These are phyloP conservation scores for Hansenula sp. DNA, from an alignment of 1,139 yeast genomes.

Conservation along the genomic window DNA sequence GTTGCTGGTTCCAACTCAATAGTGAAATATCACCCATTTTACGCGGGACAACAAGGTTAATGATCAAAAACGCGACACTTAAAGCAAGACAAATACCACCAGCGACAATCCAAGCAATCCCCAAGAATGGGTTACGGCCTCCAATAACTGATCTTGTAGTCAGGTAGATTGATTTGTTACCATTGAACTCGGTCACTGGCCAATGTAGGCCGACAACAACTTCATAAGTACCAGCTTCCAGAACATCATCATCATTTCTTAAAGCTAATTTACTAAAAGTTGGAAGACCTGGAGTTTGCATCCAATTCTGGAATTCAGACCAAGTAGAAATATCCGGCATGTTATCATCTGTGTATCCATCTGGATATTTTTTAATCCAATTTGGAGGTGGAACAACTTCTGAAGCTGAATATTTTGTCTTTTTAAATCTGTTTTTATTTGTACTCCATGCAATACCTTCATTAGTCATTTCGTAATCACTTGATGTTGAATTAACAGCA, in stretches of 20 bases:
- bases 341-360: slow-evolving; percentile 82
- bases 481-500: slow-evolving; percentile 40
- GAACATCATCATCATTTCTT: slow-evolving; percentile 65
- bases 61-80: slow-evolving; percentile 17
- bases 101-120: slow-evolving; percentile 84
- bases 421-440: slow-evolving; percentile 73
- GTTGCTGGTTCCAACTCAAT: slow-evolving; percentile 21
- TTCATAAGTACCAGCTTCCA: slow-evolving; percentile 67
- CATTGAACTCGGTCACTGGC: slow-evolving; percentile 81
- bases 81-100: slow-evolving; percentile 65
- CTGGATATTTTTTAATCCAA: slow-evolving; percentile 81
- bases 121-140: slow-evolving; percentile 83
- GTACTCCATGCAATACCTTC: slow-evolving; percentile 84
- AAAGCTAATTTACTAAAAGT: slow-evolving; percentile 77
- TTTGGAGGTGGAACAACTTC: slow-evolving; percentile 95
- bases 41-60: slow-evolving; percentile 19
- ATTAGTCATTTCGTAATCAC: slow-evolving; percentile 58
- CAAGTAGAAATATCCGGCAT: slow-evolving; percentile 76
- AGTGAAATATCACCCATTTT: slow-evolving; percentile 22
- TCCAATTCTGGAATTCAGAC: slow-evolving; percentile 95
- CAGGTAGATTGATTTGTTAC: slow-evolving; percentile 73
- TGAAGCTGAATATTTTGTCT: slow-evolving; percentile 62
- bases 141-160: slow-evolving; percentile 88
- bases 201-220: slow-evolving; percentile 76
- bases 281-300: slow-evolving; percentile 91